Evolutionary conservation across 345 rosid species (phyloP), one percentile per base, ranked within the genome.

Genomic region (Salix exigua): DNA sequence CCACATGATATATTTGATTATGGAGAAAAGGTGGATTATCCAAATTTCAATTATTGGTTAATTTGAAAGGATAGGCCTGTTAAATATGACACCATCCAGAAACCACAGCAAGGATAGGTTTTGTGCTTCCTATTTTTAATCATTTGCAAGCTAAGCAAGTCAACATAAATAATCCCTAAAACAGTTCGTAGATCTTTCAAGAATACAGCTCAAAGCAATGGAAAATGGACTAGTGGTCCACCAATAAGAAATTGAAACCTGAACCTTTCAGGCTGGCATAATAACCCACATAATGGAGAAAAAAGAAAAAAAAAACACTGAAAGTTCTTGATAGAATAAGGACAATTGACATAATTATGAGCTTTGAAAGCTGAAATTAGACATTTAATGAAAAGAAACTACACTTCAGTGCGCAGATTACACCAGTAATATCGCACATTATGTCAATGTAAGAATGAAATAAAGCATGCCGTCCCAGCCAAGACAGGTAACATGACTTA

Each of bases 401-500:
- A 23, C 7, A 72, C 61, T n/a, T 1, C 30, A 10, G 19, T 12
- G 18, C 44, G n/a, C 5, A 55, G 7, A 5, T 7, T 33, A 10
- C 17, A 55, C 33, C 35, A 63, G 64, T 42, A 73, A 60, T 46
- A 21, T 9, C 26, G 18, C 25, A 26, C 19, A 46, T 46, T 14
- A 8, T 21, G 11, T 16, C 63, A 40, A 25, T 53, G 26, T 53
- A 68, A n/a, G 60, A 26, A 11, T 18, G 19, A 26, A 35, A 17
- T 37, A 70, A 53, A 60, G n/a, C 35, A 13, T 11, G 23, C 23
- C 19, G 16, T 19, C 16, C 10, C 40, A 62, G 74, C 58, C 72
- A 68, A 46, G 51, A 67, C 17, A 53, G 21, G 50, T 68, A 40
- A 18, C 37, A 14, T 35, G 37, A 78, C 91, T 85, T 86, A 96